Base-by-base conservation (phyloP, 2,329 filamentous ascomycete genomes). In the Cladophialophora psammophila region DNA sequence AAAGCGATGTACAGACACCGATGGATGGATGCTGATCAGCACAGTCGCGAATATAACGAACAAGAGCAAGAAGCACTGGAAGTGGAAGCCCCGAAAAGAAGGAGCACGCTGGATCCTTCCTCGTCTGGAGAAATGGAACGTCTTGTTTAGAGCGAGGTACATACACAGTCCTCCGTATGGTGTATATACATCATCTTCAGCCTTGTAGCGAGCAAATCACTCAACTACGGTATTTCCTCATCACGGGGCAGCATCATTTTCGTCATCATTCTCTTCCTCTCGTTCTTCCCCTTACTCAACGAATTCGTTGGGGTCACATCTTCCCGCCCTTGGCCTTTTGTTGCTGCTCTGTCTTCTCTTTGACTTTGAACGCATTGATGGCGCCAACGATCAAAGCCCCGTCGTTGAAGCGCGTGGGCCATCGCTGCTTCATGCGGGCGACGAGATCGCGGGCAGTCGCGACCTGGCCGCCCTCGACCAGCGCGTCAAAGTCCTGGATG, bases 281-380 rank as follows among this genome's bases (percentile, higher is more conserved):
- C 26, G 2, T 26, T 26, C 26, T 26, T 26, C 26, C 3, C 26
- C 26, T 26, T 26, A 3, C 26, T 26, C 3, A 3, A 26, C 26
- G 26, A 26, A 26, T 26, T 26, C 26, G 3, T 26, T 3, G 26
- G 26, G 5, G n/a, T 42, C 40, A 65, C 63, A 65, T 55, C 35
- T 65, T 65, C 26, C 63, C 63, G 2, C 20, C 36, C 13, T 60
- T 61, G n/a, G 31, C 45, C 60, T 55, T 65, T 26, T 55, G 5
- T 35, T 93, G 97, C 73, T 96, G 91, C 26, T 26, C 26, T 26
- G 2, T 26, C 71, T 88, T 90, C 70, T 91, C 86, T 26, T 86
- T 87, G 63, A 88, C 87, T 79, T 92, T 91, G 85, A 92, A 97
- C 9, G 58, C 59, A 20, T 35, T 40, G 4, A 58, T 50, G 2